These are phyloP conservation scores for Rhodosporidiobolus sp. DNA, from an alignment of 768 basidiomycete species.

Conservation along the genomic window DNA sequence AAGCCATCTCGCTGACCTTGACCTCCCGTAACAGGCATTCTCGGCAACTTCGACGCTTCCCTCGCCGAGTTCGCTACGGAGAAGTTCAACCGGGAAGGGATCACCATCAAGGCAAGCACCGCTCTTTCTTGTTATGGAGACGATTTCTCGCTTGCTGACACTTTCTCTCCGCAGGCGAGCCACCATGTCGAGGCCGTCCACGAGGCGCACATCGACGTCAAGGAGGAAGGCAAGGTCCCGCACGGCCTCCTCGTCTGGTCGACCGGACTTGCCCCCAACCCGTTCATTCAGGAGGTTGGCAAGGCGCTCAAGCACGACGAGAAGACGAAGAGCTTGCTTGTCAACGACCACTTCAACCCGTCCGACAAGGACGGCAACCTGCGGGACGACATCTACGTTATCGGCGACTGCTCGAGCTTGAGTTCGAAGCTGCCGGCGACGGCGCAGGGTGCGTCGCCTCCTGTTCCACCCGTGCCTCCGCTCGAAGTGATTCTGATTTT, in stretches of 20 bases:
- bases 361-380: constrained; percentile 57
- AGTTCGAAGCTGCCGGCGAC: constrained; percentile 68
- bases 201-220: constrained; percentile 34
- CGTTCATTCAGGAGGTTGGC: constrained; percentile 62
- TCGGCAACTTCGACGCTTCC: constrained; percentile 68
- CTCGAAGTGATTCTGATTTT: neutral
- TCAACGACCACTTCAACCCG: constrained; percentile 63
- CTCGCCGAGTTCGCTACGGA: constrained; percentile 57
- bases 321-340: constrained; percentile 50
- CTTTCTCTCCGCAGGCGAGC: too few species aligned
- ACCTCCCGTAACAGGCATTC: too few species aligned
- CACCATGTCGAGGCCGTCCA: constrained; percentile 72
- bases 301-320: constrained; percentile 54
- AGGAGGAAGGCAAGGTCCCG: constrained; percentile 60
- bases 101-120: constrained; percentile 68
- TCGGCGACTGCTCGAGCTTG: constrained; percentile 72
- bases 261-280: constrained; percentile 79
- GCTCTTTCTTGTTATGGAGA: too few species aligned
- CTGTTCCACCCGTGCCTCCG: neutral
- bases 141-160: too few species aligned
- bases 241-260: constrained; percentile 85
- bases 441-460: constrained; percentile 56
- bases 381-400: constrained; percentile 70
- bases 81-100: constrained; percentile 70
- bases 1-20: too few species aligned